A percentile compares a stretch with the other conserved stretches of the same genome.
These are phyloP conservation scores for Neoarthrinium moseri DNA, from an alignment of 2,329 filamentous ascomycete genomes.

Conservation along the genomic window DNA sequence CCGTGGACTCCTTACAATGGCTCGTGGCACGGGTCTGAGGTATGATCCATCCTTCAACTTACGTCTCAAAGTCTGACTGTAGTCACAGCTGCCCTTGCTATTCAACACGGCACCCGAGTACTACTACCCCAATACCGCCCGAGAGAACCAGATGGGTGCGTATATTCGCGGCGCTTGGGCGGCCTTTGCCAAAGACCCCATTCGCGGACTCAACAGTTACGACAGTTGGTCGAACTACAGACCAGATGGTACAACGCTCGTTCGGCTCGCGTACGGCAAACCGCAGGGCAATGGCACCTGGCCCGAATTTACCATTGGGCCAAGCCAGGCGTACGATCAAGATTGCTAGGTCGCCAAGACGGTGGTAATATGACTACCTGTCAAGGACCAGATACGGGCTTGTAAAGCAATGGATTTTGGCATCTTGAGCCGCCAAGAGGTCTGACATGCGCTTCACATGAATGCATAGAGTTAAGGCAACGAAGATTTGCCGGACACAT, in stretches of 20 bases:
- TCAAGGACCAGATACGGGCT: too few species aligned
- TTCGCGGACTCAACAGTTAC: not conserved
- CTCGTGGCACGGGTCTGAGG: slow-evolving; percentile 47
- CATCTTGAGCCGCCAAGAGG: too few species aligned
- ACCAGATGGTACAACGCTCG: not conserved
- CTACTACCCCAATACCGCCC: not conserved
- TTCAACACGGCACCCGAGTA: slow-evolving; percentile 3
- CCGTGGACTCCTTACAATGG: slow-evolving; percentile 33
- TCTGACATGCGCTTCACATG: too few species aligned
- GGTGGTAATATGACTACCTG: too few species aligned
- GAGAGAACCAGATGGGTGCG: not conserved
- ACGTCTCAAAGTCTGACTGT: not conserved
- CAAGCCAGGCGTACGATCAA: slow-evolving; percentile 1
- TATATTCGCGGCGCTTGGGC: slow-evolving; percentile 13
- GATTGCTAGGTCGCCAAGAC: too few species aligned
- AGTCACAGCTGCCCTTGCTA: not conserved
- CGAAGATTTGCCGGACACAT: too few species aligned
- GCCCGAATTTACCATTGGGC: not conserved
- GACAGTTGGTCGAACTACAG: slow-evolving; percentile 7
- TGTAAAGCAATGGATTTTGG: too few species aligned
- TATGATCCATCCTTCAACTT: slow-evolving; percentile 33
- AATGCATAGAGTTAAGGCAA: too few species aligned
- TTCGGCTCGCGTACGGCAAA: not conserved
- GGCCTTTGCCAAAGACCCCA: slow-evolving; percentile 9
- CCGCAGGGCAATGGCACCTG: not conserved